Evolutionary conservation across 805 yeast species (phyloP).

Genomic region (Pichia heedii): DNA sequence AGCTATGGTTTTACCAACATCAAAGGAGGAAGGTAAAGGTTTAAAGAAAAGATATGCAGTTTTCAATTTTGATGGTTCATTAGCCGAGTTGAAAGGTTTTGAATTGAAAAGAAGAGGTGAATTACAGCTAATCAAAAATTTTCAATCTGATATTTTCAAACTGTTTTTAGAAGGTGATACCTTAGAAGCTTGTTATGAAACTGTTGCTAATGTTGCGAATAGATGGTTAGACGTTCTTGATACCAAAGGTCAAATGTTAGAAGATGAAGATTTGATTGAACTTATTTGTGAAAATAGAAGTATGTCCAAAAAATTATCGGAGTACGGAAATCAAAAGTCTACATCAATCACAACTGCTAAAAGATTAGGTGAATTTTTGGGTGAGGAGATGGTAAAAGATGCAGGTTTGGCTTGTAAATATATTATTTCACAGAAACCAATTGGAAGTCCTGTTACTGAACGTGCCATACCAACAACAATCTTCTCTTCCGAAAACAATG

Average conservation of each 20-base stretch:
- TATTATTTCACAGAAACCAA: constrained; percentile 77
- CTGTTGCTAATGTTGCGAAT: constrained; percentile 89
- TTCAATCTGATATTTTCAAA: constrained; percentile 90
- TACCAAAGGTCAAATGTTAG: constrained; percentile 75
- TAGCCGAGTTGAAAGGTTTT: constrained; percentile 95
- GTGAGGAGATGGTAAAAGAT: constrained; percentile 93
- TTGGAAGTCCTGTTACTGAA: constrained; percentile 85
- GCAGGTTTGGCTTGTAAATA: constrained; percentile 94
- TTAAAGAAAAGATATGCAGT: constrained; percentile 95
- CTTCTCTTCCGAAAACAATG: constrained; percentile 69
- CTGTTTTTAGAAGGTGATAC: constrained; percentile 80
- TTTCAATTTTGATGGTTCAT: constrained; percentile 84
- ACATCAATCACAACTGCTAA: constrained; percentile 94
- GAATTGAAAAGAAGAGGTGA: constrained; percentile 97
- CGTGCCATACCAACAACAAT: constrained; percentile 96
- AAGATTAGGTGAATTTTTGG: constrained; percentile 88
- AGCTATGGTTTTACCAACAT: constrained; percentile 95
- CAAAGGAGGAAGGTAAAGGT: constrained; percentile 96
- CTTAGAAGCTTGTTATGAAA: constrained; percentile 69
- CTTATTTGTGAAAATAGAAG: constrained; percentile 93
- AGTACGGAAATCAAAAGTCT: constrained; percentile 84
- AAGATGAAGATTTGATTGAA: constrained; percentile 89
- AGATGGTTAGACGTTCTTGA: constrained; percentile 94
- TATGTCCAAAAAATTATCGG: constrained; percentile 86
- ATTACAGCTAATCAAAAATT: constrained; percentile 82